Evolutionary conservation across 345 rosid species (phyloP), one percentile per base, ranked within the genome.

Genomic region (Gossypium rotundifolium): DNA sequence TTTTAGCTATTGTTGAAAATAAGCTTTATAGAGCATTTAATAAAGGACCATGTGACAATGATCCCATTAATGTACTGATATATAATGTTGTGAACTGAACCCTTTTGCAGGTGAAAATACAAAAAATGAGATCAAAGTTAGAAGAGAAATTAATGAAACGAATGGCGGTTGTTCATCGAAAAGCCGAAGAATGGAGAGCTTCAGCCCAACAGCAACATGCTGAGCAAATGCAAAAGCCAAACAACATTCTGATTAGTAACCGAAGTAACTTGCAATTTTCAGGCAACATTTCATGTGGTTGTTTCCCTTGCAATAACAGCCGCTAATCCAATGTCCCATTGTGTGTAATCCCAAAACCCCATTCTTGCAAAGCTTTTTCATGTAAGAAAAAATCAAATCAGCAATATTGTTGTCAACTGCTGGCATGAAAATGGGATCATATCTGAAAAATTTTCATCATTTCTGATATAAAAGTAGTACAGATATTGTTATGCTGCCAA

Each of bases 141-240:
- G 98, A 94, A 72, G 95, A 92, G 79, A 90, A 94, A 81, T 44
- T 92, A 77, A 90, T 94, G 98, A 92, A 85, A 83, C 88, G 95
- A 76, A 92, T 90, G 95, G 84, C 87, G 11, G 44, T 62, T 22
- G 98, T 91, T 57, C 92, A 87, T 42, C 78, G 88, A 76, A 89
- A 83, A 77, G 97, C 97, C 0, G 92, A 92, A 80, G 97, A 94
- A 49, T 88, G 90, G 97, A 83, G 93, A 81, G 84, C 85, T 17
- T 83, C 87, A 27, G 95, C 97, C 3, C 79, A 75, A 65, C 83
- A 85, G 16, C 91, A 91, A 57, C 98, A 94, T 58, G 25, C 75
- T 0, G 89, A 88, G 74, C 96, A 94, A 71, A 81, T 85, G 74
- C 87, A 85, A 33, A 82, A 53, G 81, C 87, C 90, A 2, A 76